Percentiles rank a stretch among this genome's conserved stretches.
These are phyloP conservation scores for Mallotus nudiflorus DNA, from an alignment of 345 rosid species.

Conservation along the genomic window DNA sequence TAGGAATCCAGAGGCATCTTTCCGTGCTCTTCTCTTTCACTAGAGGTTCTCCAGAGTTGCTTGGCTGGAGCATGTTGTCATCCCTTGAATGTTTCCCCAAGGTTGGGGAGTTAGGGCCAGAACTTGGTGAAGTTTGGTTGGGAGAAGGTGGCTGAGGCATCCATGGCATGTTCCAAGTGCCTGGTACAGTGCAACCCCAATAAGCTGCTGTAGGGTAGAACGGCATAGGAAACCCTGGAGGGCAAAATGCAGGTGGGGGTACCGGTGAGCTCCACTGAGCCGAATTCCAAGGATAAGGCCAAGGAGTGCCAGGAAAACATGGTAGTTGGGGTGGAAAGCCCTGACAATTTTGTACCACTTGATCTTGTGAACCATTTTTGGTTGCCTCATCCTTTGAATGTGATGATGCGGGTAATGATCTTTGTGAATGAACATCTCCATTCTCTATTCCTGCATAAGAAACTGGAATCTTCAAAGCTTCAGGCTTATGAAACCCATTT, in stretches of 20 bases:
- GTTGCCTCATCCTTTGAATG: slow-evolving; percentile 32
- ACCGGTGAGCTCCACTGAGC: slow-evolving; percentile 48
- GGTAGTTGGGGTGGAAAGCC: slow-evolving; percentile 48
- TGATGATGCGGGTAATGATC: slow-evolving; percentile 28
- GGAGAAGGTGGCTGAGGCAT: slow-evolving; percentile 69
- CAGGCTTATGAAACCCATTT: slow-evolving; percentile 58
- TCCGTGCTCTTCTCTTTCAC: slow-evolving; percentile 48
- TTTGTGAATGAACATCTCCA: slow-evolving; percentile 27
- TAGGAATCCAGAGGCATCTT: slow-evolving; percentile 76
- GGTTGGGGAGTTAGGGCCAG: slow-evolving; percentile 75
- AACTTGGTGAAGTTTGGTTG: slow-evolving; percentile 29
- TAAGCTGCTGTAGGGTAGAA: slow-evolving; percentile 62
- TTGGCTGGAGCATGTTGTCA: slow-evolving; percentile 39
- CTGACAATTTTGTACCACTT: slow-evolving; percentile 27
- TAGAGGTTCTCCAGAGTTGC: slow-evolving; percentile 34
- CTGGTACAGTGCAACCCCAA: slow-evolving; percentile 71
- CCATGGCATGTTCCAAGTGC: slow-evolving; percentile 71
- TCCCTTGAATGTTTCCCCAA: slow-evolving; percentile 91
- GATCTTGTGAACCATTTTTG: slow-evolving; percentile 33
- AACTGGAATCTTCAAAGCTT: slow-evolving; percentile 39
- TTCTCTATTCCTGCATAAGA: slow-evolving; percentile 35
- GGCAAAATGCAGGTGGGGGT: slow-evolving; percentile 46
- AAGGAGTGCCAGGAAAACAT: slow-evolving; percentile 53
- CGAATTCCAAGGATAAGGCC: slow-evolving; percentile 63
- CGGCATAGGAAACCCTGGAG: slow-evolving; percentile 58